A percentile compares a stretch with the other conserved stretches of the same genome.
phyloP scores from a whole-genome alignment of 345 rosid genomes.

The Heritiera fomes region DNA sequence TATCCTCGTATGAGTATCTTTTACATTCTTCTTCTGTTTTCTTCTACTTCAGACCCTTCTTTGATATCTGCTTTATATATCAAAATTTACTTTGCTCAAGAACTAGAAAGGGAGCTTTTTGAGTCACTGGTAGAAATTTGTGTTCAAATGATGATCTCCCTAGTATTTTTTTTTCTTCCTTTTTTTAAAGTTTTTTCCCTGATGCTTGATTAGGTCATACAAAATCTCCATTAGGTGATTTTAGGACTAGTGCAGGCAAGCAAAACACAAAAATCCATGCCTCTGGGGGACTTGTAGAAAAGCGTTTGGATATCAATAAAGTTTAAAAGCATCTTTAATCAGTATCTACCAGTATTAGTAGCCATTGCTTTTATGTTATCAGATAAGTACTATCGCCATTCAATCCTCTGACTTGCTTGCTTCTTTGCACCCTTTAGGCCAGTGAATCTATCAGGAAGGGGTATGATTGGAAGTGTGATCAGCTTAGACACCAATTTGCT shows the following conservation, averaged over 20 bases:
- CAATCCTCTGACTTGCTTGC: constrained; percentile 9
- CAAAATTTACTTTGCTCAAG: neutral
- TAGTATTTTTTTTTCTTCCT: neutral
- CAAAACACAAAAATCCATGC: neutral
- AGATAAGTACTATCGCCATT: neutral
- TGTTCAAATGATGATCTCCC: neutral
- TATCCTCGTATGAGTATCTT: neutral
- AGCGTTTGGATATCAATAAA: neutral
- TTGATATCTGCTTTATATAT: neutral
- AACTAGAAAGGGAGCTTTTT: neutral
- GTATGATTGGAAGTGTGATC: constrained; percentile 75
- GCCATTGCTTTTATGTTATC: neutral
- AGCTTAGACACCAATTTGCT: constrained; percentile 73
- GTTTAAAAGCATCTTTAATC: neutral
- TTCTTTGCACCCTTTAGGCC: constrained; percentile 46
- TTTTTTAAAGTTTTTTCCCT: neutral
- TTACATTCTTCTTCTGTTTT: neutral
- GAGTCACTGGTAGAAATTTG: neutral
- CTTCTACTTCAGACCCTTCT: neutral
- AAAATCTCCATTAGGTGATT: neutral
- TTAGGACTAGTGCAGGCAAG: neutral
- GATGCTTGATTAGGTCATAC: neutral
- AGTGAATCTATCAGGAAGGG: constrained; percentile 77
- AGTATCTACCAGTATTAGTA: neutral
- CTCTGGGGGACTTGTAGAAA: neutral